Conservation (phyloP, 495 filamentous ascomycete species). For the Penicillium antarcticum region DNA sequence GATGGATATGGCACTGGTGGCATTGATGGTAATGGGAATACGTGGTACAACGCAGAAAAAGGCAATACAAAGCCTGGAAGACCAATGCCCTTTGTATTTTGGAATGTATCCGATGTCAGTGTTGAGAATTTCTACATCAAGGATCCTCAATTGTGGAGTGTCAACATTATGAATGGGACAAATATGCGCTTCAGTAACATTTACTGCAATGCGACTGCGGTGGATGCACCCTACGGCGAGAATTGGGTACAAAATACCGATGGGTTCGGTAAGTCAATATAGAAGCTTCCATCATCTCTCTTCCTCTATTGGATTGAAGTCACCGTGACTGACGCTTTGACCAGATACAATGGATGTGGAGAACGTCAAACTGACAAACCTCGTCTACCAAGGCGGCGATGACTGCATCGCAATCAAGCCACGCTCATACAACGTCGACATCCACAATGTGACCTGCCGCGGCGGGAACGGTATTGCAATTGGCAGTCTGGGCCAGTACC, state of each 20-base stretch:
- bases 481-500: slow-evolving; percentile 55
- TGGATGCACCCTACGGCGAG: slow-evolving; percentile 45
- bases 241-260: slow-evolving; percentile 62
- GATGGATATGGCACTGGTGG: slow-evolving; percentile 50
- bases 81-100: slow-evolving; percentile 60
- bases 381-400: slow-evolving; percentile 58
- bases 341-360: slow-evolving; percentile 53
- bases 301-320: background rate
- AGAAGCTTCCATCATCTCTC: background rate
- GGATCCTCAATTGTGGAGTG: slow-evolving; percentile 50
- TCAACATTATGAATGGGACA: slow-evolving; percentile 60
- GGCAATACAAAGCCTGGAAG: slow-evolving; percentile 47
- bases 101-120: slow-evolving; percentile 53
- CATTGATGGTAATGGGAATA: slow-evolving; percentile 54
- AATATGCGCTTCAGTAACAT: slow-evolving; percentile 54
- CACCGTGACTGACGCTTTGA: background rate
- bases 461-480: slow-evolving; percentile 57
- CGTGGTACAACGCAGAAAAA: slow-evolving; percentile 43
- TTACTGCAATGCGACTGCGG: slow-evolving; percentile 45
- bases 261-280: slow-evolving; percentile 39
- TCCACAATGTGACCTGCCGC: slow-evolving; percentile 51
- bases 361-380: slow-evolving; percentile 50
- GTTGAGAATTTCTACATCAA: slow-evolving; percentile 53
- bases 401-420: slow-evolving; percentile 59
- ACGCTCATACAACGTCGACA: slow-evolving; percentile 49